A percentile compares a stretch with the other conserved stretches of the same genome.
phyloP scores from a whole-genome alignment of 2,329 filamentous ascomycete species.

The Lasiodiplodia citricola region DNA sequence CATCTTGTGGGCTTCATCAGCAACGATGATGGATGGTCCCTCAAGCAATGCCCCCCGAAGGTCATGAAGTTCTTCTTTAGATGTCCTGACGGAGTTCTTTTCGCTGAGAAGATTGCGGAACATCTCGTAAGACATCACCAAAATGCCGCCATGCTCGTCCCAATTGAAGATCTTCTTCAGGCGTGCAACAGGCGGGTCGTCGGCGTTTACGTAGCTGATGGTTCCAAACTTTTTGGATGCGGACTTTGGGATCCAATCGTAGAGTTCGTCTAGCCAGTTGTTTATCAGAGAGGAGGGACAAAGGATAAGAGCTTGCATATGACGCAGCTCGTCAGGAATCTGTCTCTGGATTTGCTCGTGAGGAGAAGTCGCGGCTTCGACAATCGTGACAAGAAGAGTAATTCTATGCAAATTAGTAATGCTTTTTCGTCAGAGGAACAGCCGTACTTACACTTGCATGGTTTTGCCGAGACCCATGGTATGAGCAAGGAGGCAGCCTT shows the following conservation, averaged over 20 bases:
- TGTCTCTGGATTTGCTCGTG: conserved; percentile 65
- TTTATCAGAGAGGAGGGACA: conserved; percentile 76
- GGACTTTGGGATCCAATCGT: conserved; percentile 63
- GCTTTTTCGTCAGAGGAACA: background rate
- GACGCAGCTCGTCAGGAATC: conserved; percentile 68
- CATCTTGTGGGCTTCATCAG: conserved; percentile 82
- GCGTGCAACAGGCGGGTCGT: conserved; percentile 46
- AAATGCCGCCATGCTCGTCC: conserved; percentile 69
- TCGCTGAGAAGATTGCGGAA: conserved; percentile 57
- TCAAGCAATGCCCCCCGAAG: conserved; percentile 53
- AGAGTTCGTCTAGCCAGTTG: conserved; percentile 83
- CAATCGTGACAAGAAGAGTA: conserved; percentile 77
- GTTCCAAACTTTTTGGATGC: conserved; percentile 56
- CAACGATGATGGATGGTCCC: conserved; percentile 74
- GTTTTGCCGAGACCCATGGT: conserved; percentile 94
- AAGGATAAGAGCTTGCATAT: conserved; percentile 67
- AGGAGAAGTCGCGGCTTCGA: conserved; percentile 66
- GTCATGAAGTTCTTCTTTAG: conserved; percentile 34
- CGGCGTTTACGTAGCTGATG: conserved; percentile 61
- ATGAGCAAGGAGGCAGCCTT: conserved; percentile 84
- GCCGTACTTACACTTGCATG: conserved; percentile 71
- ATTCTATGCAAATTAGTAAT: conserved; percentile 54
- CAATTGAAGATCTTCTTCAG: conserved; percentile 52
- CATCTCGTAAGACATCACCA: conserved; percentile 78
- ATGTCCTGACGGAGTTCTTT: background rate